These are phyloP conservation scores for Penicillium sp. DNA, from an alignment of 2,329 filamentous ascomycete species.

Conservation along the genomic window DNA sequence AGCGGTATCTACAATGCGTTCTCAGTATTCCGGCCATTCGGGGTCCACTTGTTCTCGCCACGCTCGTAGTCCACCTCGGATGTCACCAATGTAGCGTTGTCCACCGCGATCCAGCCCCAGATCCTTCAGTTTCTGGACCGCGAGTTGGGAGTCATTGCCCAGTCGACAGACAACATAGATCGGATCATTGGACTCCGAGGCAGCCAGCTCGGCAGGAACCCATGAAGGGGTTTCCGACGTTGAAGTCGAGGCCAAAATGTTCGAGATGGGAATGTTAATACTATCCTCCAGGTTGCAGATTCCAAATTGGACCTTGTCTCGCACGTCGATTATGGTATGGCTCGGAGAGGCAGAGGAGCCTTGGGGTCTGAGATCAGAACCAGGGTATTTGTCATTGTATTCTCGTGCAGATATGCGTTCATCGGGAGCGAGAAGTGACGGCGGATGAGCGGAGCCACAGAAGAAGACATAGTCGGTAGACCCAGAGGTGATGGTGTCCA, in stretches of 20 bases:
- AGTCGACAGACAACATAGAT: constrained; percentile 55
- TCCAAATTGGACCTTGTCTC: constrained; percentile 83
- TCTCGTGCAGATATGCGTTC: constrained; percentile 72
- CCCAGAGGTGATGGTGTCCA: constrained; percentile 66
- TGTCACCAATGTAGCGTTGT: constrained; percentile 47
- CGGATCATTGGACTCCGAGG: constrained; percentile 35
- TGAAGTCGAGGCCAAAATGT: constrained; percentile 42
- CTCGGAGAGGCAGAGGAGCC: constrained; percentile 9
- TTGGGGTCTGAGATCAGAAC: background rate
- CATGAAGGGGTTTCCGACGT: constrained; percentile 31
- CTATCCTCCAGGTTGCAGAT: constrained; percentile 78
- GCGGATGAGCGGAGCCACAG: constrained; percentile 69
- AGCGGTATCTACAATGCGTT: background rate
- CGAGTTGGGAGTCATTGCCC: constrained; percentile 58
- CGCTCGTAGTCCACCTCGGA: constrained; percentile 51
- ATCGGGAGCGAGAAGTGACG: constrained; percentile 63
- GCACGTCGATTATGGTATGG: constrained; percentile 77
- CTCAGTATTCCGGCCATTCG: constrained; percentile 29
- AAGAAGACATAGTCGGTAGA: constrained; percentile 85
- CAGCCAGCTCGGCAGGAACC: constrained; percentile 36
- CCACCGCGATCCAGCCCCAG: constrained; percentile 43
- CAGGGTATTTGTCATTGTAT: constrained; percentile 53
- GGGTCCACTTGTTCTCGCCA: constrained; percentile 52
- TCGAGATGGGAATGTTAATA: constrained; percentile 62
- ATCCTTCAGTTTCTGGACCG: constrained; percentile 50